Base-by-base conservation (phyloP, 768 basidiomycete species). In the Lentinula sp. region DNA sequence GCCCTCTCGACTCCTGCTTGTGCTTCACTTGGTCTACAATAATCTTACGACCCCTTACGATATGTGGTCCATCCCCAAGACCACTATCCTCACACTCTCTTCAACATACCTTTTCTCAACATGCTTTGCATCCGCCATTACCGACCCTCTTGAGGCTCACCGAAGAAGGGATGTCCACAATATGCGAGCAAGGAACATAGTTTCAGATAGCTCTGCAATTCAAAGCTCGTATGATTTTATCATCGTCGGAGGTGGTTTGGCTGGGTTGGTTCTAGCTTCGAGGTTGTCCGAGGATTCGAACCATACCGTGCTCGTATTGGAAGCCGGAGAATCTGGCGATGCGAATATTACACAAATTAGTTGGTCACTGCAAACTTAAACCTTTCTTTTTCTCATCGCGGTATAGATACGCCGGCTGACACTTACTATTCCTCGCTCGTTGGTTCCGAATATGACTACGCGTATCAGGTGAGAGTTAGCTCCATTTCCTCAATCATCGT, bases 371-470 rank as follows among this genome's bases (percentile, higher is more conserved):
- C 28, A 33, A 6, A 28, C 28, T 45, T 20, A 59, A 49, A 15
- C 6, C 35, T 5, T 18, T 16, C n/a, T 8, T 35, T 49, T 32
- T 8, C 50, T 52, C 39, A 46, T 39, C n/a, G 36, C 42, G 35
- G 35, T 6, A 1, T 63, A 84, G 84, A 83, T 67, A 69, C 74
- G 36, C 85, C 85, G 42, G 77, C 72, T 10, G 72, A 76, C 58
- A 79, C 84, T 2, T 86, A 85, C 66, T 85, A 78, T 67, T 65
- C 75, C 49, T 81, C 81, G 13, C 72, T 86, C 8, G 68, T 81
- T 37, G 72, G 73, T 52, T 71, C 78, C 1, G 63, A 74, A 13
- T 81, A 84, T 69, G 83, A 87, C 69, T 88, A 84, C 81, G 70
- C 74, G 16, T 85, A 81, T 73, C 70, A 70, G 36, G 57, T 59